These are phyloP conservation scores for Vitis hybrid DNA, from an alignment of 177 flowering plant species.

Conservation along the genomic window DNA sequence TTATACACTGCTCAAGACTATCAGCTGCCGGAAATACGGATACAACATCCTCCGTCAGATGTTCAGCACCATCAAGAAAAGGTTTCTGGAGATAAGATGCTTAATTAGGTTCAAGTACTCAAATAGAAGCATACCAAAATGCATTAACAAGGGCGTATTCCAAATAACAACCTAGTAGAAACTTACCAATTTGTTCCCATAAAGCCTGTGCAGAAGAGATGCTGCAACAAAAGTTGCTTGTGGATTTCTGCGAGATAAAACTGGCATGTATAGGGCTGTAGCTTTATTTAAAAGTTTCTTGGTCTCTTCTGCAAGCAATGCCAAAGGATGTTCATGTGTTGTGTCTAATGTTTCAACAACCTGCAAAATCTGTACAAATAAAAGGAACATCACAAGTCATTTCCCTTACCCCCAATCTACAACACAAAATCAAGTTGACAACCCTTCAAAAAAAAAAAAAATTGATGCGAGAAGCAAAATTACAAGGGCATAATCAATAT, in stretches of 20 bases:
- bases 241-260: conserved; percentile 71
- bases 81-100: conserved; percentile 69
- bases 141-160: too few species aligned
- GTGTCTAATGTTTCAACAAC: conserved; percentile 61
- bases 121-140: neutral
- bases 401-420: neutral
- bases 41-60: conserved; percentile 91
- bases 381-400: conserved; percentile 11
- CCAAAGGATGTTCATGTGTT: conserved; percentile 67
- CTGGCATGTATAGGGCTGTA: conserved; percentile 61
- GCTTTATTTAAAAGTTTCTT: conserved; percentile 75
- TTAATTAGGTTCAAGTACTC: conserved; percentile 13
- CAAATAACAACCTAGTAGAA: neutral
- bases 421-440: neutral
- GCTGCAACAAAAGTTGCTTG: conserved; percentile 74
- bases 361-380: conserved; percentile 47
- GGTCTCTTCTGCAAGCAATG: conserved; percentile 81
- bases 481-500: too few species aligned
- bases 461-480: neutral
- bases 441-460: too few species aligned
- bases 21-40: conserved; percentile 94
- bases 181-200: conserved; percentile 88
- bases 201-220: conserved; percentile 85
- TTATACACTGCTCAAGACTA: conserved; percentile 73
- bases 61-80: conserved; percentile 80